Conservation (phyloP, 2,329 filamentous ascomycete species). For the Calonectria honghensis region DNA sequence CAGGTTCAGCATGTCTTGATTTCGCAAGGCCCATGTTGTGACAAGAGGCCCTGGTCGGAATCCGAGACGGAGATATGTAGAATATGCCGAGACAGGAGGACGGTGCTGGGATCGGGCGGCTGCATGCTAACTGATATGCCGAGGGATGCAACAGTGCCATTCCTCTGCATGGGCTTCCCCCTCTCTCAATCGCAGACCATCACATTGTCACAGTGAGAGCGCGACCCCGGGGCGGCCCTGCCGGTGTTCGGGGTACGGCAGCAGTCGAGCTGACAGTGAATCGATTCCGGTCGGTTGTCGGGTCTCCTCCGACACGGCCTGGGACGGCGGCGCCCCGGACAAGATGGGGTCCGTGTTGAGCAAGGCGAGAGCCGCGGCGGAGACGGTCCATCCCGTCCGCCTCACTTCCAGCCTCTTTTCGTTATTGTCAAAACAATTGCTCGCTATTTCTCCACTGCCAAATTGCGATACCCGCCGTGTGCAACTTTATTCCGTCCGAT, state of each 20-base stretch:
- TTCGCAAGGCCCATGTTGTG: not conserved
- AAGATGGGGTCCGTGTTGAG: constrained; percentile 28
- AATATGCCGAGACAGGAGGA: constrained; percentile 23
- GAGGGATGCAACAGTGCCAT: constrained; percentile 13
- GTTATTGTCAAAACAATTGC: not conserved
- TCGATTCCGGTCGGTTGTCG: constrained; percentile 31
- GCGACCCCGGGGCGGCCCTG: constrained; percentile 22
- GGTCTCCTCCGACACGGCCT: constrained; percentile 15
- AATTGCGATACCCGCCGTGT: constrained; percentile 20
- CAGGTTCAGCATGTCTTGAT: constrained; percentile 6
- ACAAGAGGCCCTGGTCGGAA: constrained; percentile 18
- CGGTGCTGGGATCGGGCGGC: not conserved
- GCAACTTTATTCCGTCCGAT: constrained; percentile 19
- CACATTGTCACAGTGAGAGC: not conserved
- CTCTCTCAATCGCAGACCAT: not conserved
- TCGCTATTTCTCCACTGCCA: constrained; percentile 1
- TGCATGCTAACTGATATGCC: not conserved
- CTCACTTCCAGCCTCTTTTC: constrained; percentile 27
- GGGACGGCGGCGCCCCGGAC: constrained; percentile 29
- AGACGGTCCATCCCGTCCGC: constrained; percentile 26
- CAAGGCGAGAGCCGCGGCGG: constrained; percentile 10
- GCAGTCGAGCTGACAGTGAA: constrained; percentile 23
- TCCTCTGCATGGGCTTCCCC: not conserved
- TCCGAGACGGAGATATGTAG: constrained; percentile 28
- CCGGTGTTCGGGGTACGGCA: constrained; percentile 37